These are phyloP conservation scores for Cytospora paraplurivora DNA, from an alignment of 2,329 filamentous ascomycete species.

Conservation along the genomic window DNA sequence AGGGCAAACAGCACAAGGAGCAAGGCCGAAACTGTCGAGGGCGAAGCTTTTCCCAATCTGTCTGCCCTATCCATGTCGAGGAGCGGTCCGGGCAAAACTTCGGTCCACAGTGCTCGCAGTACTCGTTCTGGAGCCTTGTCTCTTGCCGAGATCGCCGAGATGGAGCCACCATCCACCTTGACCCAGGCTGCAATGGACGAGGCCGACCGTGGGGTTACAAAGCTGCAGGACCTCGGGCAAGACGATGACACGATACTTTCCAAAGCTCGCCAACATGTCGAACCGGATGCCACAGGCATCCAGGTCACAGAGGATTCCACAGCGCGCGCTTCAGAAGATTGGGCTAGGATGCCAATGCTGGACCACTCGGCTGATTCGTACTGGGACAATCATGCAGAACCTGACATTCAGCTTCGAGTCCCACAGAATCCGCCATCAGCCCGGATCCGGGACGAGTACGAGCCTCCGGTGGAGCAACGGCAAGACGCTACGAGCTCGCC, in stretches of 20 bases:
- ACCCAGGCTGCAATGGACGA: slow-evolving; percentile 56
- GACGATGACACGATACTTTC: slow-evolving; percentile 44
- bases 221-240: slow-evolving; percentile 38
- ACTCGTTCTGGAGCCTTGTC: slow-evolving; percentile 51
- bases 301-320: slow-evolving; percentile 29
- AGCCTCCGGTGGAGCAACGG: slow-evolving; percentile 41
- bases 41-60: slow-evolving; percentile 34
- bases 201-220: slow-evolving; percentile 47
- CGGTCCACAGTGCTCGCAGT: slow-evolving; percentile 44
- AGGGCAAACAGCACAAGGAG: slow-evolving; percentile 33
- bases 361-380: slow-evolving; percentile 25
- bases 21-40: slow-evolving; percentile 45
- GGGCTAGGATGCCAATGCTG: slow-evolving; percentile 29
- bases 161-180: slow-evolving; percentile 52
- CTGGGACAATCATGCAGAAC: slow-evolving; percentile 23
- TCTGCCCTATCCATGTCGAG: slow-evolving; percentile 44
- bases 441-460: slow-evolving; percentile 28
- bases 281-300: slow-evolving; percentile 33
- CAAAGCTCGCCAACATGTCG: slow-evolving; percentile 41
- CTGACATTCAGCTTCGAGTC: slow-evolving; percentile 15
- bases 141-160: slow-evolving; percentile 59
- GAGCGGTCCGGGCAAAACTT: slow-evolving; percentile 58
- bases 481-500: slow-evolving; percentile 56
- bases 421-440: slow-evolving; percentile 21
- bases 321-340: slow-evolving; percentile 20